These are phyloP conservation scores for Ilyonectria sp. DNA, from an alignment of 2,329 filamentous ascomycete species.

Conservation along the genomic window DNA sequence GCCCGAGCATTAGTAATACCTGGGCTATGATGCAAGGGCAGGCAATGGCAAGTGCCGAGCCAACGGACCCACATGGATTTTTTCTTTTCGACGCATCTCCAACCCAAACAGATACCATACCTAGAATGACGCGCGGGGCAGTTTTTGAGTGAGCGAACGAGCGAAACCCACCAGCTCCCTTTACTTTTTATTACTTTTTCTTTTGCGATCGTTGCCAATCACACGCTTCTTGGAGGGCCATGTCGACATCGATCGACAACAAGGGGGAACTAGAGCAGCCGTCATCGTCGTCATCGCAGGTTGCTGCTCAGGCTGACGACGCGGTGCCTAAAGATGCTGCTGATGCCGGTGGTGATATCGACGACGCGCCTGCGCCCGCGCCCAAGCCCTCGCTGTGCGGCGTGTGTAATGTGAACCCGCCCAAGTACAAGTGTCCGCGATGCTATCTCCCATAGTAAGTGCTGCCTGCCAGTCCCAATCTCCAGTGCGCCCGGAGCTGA, in stretches of 20 bases:
- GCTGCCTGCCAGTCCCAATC: background rate
- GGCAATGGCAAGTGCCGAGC: constrained; percentile 23
- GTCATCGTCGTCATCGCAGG: constrained; percentile 8
- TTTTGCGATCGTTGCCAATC: background rate
- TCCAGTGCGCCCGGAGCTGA: constrained; percentile 5
- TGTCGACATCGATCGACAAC: constrained; percentile 32
- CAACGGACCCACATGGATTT: constrained; percentile 15
- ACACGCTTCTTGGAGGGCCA: constrained; percentile 7
- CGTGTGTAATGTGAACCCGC: constrained; percentile 65
- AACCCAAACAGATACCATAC: constrained; percentile 21
- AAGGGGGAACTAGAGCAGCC: constrained; percentile 17
- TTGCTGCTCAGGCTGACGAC: constrained; percentile 11
- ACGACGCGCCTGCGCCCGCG: constrained; percentile 17
- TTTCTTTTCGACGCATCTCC: constrained; percentile 6
- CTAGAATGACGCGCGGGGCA: constrained; percentile 40
- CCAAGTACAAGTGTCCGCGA: constrained; percentile 75
- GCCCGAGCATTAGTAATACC: constrained; percentile 53
- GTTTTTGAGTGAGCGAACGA: background rate
- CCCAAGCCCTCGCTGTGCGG: constrained; percentile 58
- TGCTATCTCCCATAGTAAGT: constrained; percentile 73
- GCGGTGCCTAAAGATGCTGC: constrained; percentile 2
- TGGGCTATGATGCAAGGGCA: constrained; percentile 50
- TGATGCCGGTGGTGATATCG: constrained; percentile 11
- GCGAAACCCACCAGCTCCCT: background rate
- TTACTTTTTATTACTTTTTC: background rate